Evolutionary conservation across 495 filamentous ascomycete species (phyloP).

Genomic region (Endocarpon pusillum): DNA sequence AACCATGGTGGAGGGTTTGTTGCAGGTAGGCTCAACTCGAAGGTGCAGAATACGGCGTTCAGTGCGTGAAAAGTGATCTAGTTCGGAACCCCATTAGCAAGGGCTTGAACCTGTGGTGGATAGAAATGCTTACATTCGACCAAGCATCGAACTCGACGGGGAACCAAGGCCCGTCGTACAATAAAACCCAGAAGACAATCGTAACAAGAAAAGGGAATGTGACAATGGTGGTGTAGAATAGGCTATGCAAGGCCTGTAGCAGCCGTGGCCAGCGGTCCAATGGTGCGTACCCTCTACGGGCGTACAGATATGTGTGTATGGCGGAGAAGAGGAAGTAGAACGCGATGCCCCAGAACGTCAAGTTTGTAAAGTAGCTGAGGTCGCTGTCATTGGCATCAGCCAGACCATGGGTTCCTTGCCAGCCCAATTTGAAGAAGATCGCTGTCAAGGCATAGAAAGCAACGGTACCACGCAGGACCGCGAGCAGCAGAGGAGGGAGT

Average conservation of each 20-base stretch:
- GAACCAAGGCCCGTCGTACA: constrained; percentile 36
- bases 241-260: constrained; percentile 45
- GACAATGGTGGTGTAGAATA: constrained; percentile 48
- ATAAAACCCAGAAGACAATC: constrained; percentile 34
- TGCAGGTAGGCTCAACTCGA: constrained; percentile 54
- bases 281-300: constrained; percentile 32
- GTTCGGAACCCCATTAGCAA: constrained; percentile 1
- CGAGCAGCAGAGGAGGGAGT: constrained; percentile 44
- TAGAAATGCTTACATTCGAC: constrained; percentile 37
- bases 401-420: constrained; percentile 28
- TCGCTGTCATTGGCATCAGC: constrained; percentile 23
- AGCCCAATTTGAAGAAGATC: constrained; percentile 53
- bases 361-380: constrained; percentile 64
- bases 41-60: constrained; percentile 51
- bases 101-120: constrained; percentile 3
- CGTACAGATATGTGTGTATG: constrained; percentile 51
- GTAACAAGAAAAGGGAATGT: constrained; percentile 52
- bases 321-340: constrained; percentile 56
- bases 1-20: constrained; percentile 32
- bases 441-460: constrained; percentile 61
- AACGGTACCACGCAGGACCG: constrained; percentile 38
- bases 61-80: constrained; percentile 56
- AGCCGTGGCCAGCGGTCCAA: constrained; percentile 41
- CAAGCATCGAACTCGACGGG: constrained; percentile 33
- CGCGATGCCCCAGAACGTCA: constrained; percentile 63